phyloP scores from a whole-genome alignment of 2,329 filamentous ascomycete genomes.

The Blastomyces parvus region DNA sequence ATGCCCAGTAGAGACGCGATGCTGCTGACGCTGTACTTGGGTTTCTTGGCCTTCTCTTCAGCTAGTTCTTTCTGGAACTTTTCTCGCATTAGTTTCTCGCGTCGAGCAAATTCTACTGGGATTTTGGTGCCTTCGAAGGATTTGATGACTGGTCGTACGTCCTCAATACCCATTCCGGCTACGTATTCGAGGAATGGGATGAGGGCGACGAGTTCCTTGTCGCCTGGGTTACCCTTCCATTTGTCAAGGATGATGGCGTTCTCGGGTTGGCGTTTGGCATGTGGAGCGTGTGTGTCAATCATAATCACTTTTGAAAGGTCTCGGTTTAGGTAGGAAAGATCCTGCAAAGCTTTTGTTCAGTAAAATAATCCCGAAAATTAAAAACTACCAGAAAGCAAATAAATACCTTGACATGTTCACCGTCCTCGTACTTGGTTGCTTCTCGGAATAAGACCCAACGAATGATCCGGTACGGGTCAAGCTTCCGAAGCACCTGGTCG shows the following conservation, averaged over 20 bases:
- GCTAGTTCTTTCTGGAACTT: constrained; percentile 73
- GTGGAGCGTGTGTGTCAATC: constrained; percentile 72
- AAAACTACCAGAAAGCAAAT: not conserved
- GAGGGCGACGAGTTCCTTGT: constrained; percentile 75
- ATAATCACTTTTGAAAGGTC: constrained; percentile 93
- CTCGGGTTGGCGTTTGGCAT: constrained; percentile 85
- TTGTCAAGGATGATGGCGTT: constrained; percentile 88
- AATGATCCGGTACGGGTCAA: constrained; percentile 91
- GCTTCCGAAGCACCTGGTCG: constrained; percentile 80
- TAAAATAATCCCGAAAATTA: constrained; percentile 16
- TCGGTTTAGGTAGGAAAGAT: constrained; percentile 94
- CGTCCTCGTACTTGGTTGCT: constrained; percentile 93
- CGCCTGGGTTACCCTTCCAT: constrained; percentile 74
- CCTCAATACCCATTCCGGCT: constrained; percentile 81
- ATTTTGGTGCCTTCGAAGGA: constrained; percentile 86
- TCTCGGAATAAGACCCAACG: constrained; percentile 92
- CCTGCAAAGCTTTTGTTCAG: constrained; percentile 43
- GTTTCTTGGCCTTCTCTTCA: constrained; percentile 55
- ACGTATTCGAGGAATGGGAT: constrained; percentile 98
- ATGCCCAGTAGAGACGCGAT: constrained; percentile 67
- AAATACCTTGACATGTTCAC: constrained; percentile 85
- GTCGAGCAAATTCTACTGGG: constrained; percentile 75
- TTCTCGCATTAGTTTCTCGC: constrained; percentile 75
- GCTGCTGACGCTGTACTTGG: constrained; percentile 53
- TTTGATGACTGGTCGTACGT: constrained; percentile 76